Conservation (phyloP, 805 yeast genomes). For the Starmera dryadoides region DNA sequence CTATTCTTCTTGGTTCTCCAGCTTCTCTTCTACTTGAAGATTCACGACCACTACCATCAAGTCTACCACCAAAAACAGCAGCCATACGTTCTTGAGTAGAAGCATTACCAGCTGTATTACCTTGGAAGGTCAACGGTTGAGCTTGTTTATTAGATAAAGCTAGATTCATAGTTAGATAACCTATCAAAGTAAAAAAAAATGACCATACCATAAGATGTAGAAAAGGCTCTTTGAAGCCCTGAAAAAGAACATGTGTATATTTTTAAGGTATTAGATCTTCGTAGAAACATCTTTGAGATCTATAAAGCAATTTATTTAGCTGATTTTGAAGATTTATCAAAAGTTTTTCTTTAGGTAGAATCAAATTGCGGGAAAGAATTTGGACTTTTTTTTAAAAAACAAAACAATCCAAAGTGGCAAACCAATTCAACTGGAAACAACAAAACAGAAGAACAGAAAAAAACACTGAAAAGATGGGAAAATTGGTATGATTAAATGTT, state of each 20-base stretch:
- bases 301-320: not conserved
- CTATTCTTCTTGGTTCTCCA: slow-evolving; percentile 22
- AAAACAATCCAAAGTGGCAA: not conserved
- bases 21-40: slow-evolving; percentile 25
- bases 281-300: not conserved
- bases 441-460: not conserved
- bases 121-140: slow-evolving; percentile 15
- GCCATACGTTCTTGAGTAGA: slow-evolving; percentile 41
- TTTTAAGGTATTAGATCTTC: not conserved
- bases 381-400: too few species aligned
- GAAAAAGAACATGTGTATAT: not conserved
- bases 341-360: too few species aligned
- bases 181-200: not conserved
- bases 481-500: not conserved
- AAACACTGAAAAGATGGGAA: not conserved
- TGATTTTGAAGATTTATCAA: not conserved
- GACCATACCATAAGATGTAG: not conserved
- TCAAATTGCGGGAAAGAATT: too few species aligned
- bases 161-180: not conserved
- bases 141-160: not conserved
- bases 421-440: not conserved
- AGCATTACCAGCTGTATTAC: slow-evolving; percentile 22
- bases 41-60: slow-evolving; percentile 42
- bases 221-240: not conserved
- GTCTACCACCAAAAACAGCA: slow-evolving; percentile 47